phyloP scores from a whole-genome alignment of 495 filamentous ascomycete genomes.

The Tuber magnatum region DNA sequence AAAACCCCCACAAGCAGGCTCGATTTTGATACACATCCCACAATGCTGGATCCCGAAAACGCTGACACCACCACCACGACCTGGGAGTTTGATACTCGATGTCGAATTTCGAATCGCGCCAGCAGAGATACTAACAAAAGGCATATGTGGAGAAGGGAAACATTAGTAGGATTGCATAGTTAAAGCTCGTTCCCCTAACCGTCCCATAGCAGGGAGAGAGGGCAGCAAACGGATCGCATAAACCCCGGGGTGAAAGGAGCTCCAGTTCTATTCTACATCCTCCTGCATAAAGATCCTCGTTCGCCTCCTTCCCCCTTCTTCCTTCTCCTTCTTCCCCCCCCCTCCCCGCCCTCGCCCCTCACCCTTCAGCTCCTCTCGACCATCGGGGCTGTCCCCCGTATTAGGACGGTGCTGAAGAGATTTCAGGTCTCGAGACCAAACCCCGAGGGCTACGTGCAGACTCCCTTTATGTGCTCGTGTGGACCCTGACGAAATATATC shows the following conservation, averaged over 20 bases:
- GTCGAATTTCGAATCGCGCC: not conserved
- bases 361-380: not conserved
- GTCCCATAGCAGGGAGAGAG: not conserved
- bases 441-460: not conserved
- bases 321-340: not conserved
- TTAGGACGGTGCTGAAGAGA: not conserved
- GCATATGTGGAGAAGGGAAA: not conserved
- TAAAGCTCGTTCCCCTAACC: not conserved
- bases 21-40: not conserved
- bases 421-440: not conserved
- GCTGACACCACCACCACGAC: not conserved
- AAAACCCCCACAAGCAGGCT: not conserved
- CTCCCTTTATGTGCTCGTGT: not conserved
- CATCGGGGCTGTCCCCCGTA: not conserved
- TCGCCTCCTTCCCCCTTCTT: slow-evolving; percentile 1
- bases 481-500: not conserved
- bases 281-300: slow-evolving; percentile 4
- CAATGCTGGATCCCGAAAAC: not conserved
- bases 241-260: not conserved
- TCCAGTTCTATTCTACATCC: slow-evolving; percentile 4
- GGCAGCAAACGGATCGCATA: not conserved
- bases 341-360: too few relatives aligned
- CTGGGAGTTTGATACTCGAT: not conserved
- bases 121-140: not conserved
- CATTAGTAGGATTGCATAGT: not conserved